A percentile compares a stretch with the other conserved stretches of the same genome.
Conservation (phyloP, 2,329 filamentous ascomycete species). For the Xylariaceae sp. region DNA sequence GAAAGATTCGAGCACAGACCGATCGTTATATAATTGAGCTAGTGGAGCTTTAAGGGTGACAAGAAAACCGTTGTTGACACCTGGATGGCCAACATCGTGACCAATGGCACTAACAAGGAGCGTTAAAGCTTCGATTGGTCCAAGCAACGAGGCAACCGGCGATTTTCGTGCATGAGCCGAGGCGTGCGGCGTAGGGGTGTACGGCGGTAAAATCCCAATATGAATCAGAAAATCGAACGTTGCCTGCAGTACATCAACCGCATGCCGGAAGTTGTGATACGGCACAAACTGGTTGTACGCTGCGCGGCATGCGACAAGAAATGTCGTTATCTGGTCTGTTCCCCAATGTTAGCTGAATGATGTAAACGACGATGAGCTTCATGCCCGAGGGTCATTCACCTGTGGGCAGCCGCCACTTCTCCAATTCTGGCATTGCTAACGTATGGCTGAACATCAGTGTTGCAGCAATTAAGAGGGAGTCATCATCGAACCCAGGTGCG, state of each 20-base stretch:
- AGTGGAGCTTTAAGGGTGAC: slow-evolving; percentile 87
- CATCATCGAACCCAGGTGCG: slow-evolving; percentile 83
- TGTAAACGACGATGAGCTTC: slow-evolving; percentile 21
- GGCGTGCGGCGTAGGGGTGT: slow-evolving; percentile 42
- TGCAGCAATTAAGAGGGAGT: slow-evolving; percentile 84
- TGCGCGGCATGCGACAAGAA: slow-evolving; percentile 80
- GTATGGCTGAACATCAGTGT: slow-evolving; percentile 87
- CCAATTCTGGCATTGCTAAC: slow-evolving; percentile 73
- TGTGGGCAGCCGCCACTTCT: slow-evolving; percentile 72
- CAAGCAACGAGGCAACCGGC: slow-evolving; percentile 69
- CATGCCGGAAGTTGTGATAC: slow-evolving; percentile 98
- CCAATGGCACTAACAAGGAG: slow-evolving; percentile 94
- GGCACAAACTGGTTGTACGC: slow-evolving; percentile 97
- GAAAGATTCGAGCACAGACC: slow-evolving; percentile 93
- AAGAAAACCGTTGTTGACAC: slow-evolving; percentile 96
- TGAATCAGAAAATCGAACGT: slow-evolving; percentile 84
- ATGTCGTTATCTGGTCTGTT: slow-evolving; percentile 74
- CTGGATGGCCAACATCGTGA: slow-evolving; percentile 94
- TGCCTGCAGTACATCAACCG: slow-evolving; percentile 91
- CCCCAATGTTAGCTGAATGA: slow-evolving; percentile 38
- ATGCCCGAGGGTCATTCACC: slow-evolving; percentile 48
- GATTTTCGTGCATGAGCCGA: slow-evolving; percentile 44
- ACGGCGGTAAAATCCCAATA: slow-evolving; percentile 70
- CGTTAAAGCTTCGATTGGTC: slow-evolving; percentile 82
- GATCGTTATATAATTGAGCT: slow-evolving; percentile 94